Base-by-base conservation (phyloP, 2,329 filamentous ascomycete genomes). In the Ceratocystis ficicola region DNA sequence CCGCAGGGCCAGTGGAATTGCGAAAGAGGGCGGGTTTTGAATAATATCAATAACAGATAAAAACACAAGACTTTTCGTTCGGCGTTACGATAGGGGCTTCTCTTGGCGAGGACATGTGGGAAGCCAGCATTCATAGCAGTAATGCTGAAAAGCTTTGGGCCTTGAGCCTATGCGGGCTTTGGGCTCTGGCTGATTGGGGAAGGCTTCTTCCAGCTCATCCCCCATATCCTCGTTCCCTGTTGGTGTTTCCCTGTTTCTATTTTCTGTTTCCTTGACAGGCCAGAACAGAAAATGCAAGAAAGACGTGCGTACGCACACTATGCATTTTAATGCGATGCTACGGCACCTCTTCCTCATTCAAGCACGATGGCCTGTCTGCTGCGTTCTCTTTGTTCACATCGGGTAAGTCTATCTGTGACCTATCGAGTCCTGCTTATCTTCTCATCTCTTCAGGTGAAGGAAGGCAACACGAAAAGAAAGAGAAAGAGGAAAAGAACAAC, bases 101-200 rank as follows among this genome's bases (percentile, higher is more conserved):
- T 52, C 36, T 15, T 41, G 10, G 10, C 36, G 12, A 25, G 48
- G 48, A 10, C 48, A 28, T 52, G 48, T 52, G 48, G 8, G 48
- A 25, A 15, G 48, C 20, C 25, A 25, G 22, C 48, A 52, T 52
- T 10, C 48, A 6, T n/a, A 10, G 46, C 28, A 6, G 48, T 52
- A 48, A 52, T 52, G 48, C 48, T 52, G 48, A 52, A 28, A n/a
- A 25, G 55, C 55, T 59, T n/a, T n/a, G 28, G 55, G 12, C 55
- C 32, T 36, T 20, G 15, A 57, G 28, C 15, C 55, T 20, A 5
- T 57, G 15, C n/a, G 15, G 55, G 5, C 25, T 36, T 25, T 28
- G 20, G 46, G 50, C 25, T 55, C 12, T 55, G 25, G 50, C 6
- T 15, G 15, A 7, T 59, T 41, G 36, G 36, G 10, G 36, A 41